Conservation (phyloP, 164 flowering plant species). For the Magnolia kwangsiensis region DNA sequence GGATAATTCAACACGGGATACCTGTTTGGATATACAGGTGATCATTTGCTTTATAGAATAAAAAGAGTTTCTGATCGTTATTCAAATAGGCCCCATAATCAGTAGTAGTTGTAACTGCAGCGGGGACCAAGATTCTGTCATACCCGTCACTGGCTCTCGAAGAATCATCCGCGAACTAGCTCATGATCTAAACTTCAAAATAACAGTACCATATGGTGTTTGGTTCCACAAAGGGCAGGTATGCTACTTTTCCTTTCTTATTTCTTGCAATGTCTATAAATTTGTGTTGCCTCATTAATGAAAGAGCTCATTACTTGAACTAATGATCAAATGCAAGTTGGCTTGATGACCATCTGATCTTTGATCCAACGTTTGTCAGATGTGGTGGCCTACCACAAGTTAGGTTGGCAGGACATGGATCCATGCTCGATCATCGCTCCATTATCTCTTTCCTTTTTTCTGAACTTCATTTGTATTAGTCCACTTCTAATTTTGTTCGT, state of each 20-base stretch:
- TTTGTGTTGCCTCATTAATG: neutral
- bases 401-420: neutral
- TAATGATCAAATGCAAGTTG: no score
- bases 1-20: conserved; percentile 47
- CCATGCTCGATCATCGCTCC: neutral
- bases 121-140: conserved; percentile 96
- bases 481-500: neutral
- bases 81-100: neutral
- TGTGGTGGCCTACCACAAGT: no score
- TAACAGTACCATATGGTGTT: conserved; percentile 84
- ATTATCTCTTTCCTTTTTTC: neutral
- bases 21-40: conserved; percentile 93
- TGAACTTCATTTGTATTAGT: neutral
- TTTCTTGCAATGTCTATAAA: neutral
- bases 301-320: neutral
- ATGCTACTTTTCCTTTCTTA: neutral
- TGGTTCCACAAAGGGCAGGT: conserved; percentile 97
- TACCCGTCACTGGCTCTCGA: conserved; percentile 78
- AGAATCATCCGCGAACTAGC: conserved; percentile 85
- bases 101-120: conserved; percentile 32
- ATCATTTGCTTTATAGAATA: neutral
- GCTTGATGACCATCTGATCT: neutral
- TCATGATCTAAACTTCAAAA: conserved; percentile 52
- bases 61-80: no score
- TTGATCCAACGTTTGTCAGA: neutral